These are phyloP conservation scores for Kickxella alabastrina DNA, from an alignment of 192 early-diverging fungal genomes.

Conservation along the genomic window DNA sequence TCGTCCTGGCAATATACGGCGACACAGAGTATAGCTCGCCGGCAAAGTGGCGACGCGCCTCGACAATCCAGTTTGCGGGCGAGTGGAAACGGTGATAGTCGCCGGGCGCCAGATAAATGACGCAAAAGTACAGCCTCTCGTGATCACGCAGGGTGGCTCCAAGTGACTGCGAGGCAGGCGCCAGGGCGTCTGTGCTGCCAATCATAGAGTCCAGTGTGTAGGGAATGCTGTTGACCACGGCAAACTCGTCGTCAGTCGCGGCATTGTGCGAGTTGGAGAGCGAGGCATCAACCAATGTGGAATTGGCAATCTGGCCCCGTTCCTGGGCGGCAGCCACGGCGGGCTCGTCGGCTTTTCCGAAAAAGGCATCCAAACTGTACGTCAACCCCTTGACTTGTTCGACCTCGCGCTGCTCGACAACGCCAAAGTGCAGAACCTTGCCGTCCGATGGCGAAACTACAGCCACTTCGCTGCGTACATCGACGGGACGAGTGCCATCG, in stretches of 20 bases:
- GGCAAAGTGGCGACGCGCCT: conserved; percentile 85
- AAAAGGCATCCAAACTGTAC: conserved; percentile 83
- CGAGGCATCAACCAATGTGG: conserved; percentile 40
- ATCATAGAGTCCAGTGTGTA: conserved; percentile 78
- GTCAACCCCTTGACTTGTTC: conserved; percentile 95
- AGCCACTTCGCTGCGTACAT: conserved; percentile 40
- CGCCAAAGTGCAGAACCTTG: conserved; percentile 81
- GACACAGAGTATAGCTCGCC: conserved; percentile 96
- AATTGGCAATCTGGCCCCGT: conserved; percentile 31
- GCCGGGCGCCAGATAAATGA: conserved; percentile 95
- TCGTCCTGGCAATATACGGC: conserved; percentile 80
- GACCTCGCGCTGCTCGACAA: conserved; percentile 70
- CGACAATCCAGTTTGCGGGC: conserved; percentile 90
- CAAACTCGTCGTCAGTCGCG: conserved; percentile 79
- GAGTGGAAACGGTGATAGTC: conserved; percentile 99
- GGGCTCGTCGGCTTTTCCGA: conserved; percentile 57
- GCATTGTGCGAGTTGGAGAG: conserved; percentile 57
- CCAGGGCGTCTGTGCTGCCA: conserved; percentile 49
- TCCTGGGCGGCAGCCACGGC: not conserved
- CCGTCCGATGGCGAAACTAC: conserved; percentile 89
- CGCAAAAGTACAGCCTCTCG: conserved; percentile 81
- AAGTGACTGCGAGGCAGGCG: conserved; percentile 31
- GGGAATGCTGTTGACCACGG: conserved; percentile 79
- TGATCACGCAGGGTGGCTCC: conserved; percentile 54
- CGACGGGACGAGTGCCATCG: conserved; percentile 69